Conservation (phyloP, 139 green algal genomes). For the Chlorella sp. region DNA sequence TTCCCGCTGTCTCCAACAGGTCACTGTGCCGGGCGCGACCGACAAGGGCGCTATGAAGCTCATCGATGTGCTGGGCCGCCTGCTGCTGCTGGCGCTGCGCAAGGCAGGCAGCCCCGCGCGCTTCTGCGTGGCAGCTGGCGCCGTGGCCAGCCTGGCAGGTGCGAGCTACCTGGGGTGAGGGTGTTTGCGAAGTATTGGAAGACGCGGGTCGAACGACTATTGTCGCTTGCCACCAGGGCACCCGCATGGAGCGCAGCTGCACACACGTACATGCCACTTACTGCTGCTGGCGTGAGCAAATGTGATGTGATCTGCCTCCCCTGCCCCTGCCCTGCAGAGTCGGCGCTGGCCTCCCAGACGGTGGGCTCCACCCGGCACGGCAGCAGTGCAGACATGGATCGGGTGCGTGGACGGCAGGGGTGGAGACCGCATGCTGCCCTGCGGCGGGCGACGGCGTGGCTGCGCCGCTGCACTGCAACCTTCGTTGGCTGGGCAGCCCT, state of each 20-base stretch:
- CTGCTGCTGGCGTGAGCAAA: no score
- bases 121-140: slow-evolving; percentile 33
- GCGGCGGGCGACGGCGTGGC: no score
- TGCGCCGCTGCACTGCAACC: no score
- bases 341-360: slow-evolving; percentile 38
- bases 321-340: slow-evolving; percentile 19
- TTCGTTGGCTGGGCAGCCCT: no score
- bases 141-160: slow-evolving; percentile 40
- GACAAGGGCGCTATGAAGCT: slow-evolving; percentile 32
- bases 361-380: slow-evolving; percentile 30
- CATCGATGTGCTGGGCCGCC: slow-evolving; percentile 42
- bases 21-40: slow-evolving; percentile 34
- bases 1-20: background rate
- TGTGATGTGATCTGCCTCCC: no score
- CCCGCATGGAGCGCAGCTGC: no score
- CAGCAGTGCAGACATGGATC: slow-evolving; percentile 29
- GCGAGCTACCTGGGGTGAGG: background rate
- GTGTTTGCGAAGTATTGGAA: no score
- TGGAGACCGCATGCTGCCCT: no score
- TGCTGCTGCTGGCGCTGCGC: slow-evolving; percentile 54
- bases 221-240: no score
- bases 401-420: background rate
- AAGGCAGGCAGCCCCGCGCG: slow-evolving; percentile 34
- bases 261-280: no score
- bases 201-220: no score